A percentile compares a stretch with the other conserved stretches of the same genome.
Conservation (phyloP, 805 yeast genomes). For the Kurtzmaniella cleridarum region DNA sequence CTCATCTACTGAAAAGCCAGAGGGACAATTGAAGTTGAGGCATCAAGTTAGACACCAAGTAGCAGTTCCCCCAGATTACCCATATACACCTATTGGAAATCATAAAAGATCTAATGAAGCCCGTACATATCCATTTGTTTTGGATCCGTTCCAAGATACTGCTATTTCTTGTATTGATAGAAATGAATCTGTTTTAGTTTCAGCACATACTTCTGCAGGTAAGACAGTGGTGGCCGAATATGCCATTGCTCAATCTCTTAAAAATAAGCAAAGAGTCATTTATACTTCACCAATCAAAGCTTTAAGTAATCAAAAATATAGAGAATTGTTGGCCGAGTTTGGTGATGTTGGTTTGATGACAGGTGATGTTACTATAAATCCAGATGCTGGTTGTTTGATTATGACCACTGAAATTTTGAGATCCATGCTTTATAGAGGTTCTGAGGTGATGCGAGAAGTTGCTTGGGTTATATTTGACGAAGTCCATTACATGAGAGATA, state of each 20-base stretch:
- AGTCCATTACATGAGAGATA: slow-evolving; percentile 97
- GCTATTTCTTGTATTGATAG: slow-evolving; percentile 95
- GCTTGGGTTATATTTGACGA: slow-evolving; percentile 99
- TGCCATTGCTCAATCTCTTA: slow-evolving; percentile 91
- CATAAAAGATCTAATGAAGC: slow-evolving; percentile 79
- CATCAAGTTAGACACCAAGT: slow-evolving; percentile 98
- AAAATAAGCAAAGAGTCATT: slow-evolving; percentile 88
- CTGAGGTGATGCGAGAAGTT: slow-evolving; percentile 97
- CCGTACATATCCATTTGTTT: slow-evolving; percentile 81
- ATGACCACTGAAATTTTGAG: slow-evolving; percentile 98
- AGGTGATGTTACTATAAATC: slow-evolving; percentile 97
- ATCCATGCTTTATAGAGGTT: slow-evolving; percentile 94
- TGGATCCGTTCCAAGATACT: slow-evolving; percentile 97
- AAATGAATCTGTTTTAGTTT: slow-evolving; percentile 88
- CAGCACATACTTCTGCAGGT: slow-evolving; percentile 98
- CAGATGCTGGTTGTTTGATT: slow-evolving; percentile 95
- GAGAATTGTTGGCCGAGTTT: slow-evolving; percentile 88
- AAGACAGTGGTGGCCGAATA: slow-evolving; percentile 96
- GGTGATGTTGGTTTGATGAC: slow-evolving; percentile 98
- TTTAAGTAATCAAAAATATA: slow-evolving; percentile 85
- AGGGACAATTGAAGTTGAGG: slow-evolving; percentile 55
- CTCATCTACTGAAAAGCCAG: slow-evolving; percentile 26
- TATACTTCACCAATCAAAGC: slow-evolving; percentile 96
- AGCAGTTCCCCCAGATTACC: slow-evolving; percentile 88
- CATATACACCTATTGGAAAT: slow-evolving; percentile 81